Base-by-base conservation (phyloP, 2,329 filamentous ascomycete species). In the Hansfordia pulvinata region DNA sequence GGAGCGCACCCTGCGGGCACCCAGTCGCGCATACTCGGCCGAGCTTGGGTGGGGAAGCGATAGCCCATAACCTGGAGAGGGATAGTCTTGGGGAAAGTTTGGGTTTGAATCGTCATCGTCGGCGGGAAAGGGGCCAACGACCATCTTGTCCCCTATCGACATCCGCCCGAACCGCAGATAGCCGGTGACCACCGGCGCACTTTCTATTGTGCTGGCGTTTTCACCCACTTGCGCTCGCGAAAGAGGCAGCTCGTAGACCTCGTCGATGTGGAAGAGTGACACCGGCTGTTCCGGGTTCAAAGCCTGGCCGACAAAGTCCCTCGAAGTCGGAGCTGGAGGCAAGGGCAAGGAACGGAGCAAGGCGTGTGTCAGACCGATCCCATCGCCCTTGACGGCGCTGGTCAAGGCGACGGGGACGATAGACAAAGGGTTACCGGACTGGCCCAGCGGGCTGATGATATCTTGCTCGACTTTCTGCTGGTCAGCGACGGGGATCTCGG, bases 201-300 rank as follows among this genome's bases (percentile, higher is more conserved):
- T 50, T 18, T 47, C 49, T 10, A 35, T 38, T 10, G 33, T 25
- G 12, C 31, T 35, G 16, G 33, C 17, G 2, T 30, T 33, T 8
- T 28, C 44, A 3, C 56, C 49, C 10, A 52, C 47, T n/a, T 56
- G 48, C 4, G 67, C 60, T 35, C 73, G 74, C 2, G 73, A 70
- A 1, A 69, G 66, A 2, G 77, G 69, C 10, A 86, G 67, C 31
- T 69, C 80, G 49, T 93, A 96, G 2, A 85, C 74, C 39, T 94
- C 88, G 45, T 96, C 88, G 14, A 96, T 69, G 43, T 94, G 81
- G 43, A 96, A 96, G 2, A 94, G 55, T 18, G 69, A 69, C 4
- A 59, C 57, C 2, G 73, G 69, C 29, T 69, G 64, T 31, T 73
- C 62, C 1, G 70, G 69, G 31, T 73, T 72, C 28, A 72, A 43